These are phyloP conservation scores for Alopecurus myosuroides DNA, from an alignment of 176 grass and related monocot species.

Conservation along the genomic window DNA sequence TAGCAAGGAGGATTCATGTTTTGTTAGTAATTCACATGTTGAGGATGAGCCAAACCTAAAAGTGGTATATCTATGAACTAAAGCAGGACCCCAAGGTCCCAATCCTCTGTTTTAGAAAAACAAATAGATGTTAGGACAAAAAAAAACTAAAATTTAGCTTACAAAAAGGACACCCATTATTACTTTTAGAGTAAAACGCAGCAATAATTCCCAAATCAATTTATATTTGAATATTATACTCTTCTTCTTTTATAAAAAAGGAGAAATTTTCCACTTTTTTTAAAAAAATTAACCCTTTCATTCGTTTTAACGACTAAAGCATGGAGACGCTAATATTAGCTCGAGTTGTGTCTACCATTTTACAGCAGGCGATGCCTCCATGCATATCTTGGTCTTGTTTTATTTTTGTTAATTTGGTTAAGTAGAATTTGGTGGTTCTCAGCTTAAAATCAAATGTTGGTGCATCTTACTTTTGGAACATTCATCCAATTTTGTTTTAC, in stretches of 20 bases:
- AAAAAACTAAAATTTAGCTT: neutral
- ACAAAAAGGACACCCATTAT: neutral
- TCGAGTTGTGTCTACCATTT: neutral
- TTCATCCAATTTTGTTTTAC: neutral
- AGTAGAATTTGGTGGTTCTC: neutral
- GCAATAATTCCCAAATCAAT: neutral
- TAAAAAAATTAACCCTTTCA: too few species aligned
- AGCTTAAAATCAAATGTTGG: neutral
- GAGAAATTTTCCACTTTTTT: too few species aligned
- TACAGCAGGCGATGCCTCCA: neutral
- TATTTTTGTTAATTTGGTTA: neutral
- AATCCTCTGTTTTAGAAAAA: slow-evolving; percentile 59
- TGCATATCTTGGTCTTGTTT: neutral
- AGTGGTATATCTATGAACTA: slow-evolving; percentile 78
- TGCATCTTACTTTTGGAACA: neutral
- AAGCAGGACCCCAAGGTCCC: slow-evolving; percentile 81
- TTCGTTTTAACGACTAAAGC: neutral
- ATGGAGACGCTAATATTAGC: neutral
- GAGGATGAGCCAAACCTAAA: slow-evolving; percentile 75
- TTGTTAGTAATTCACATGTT: slow-evolving; percentile 54
- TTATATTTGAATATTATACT: neutral
- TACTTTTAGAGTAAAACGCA: neutral
- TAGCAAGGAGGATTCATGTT: slow-evolving; percentile 62
- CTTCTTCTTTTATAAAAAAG: too few species aligned
- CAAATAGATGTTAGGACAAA: slow-evolving; percentile 9